Evolutionary conservation across 2,329 filamentous ascomycete genomes (phyloP).

Genomic region (Dothistroma septosporum): DNA sequence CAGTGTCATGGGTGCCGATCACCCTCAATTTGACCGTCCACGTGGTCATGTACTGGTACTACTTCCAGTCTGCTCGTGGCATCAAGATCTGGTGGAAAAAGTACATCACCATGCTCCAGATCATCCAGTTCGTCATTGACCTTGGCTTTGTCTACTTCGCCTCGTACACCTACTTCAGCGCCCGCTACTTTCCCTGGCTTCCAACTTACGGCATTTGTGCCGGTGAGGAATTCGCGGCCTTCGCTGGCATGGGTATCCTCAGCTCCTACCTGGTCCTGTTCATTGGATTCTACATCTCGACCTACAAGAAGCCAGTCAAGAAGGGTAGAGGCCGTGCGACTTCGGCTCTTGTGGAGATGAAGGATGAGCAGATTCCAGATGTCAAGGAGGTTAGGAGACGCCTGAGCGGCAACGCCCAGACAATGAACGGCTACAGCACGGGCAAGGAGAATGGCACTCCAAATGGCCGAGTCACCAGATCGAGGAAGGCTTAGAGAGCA

Average conservation of each 20-base stretch:
- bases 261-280: slow-evolving; percentile 96
- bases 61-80: slow-evolving; percentile 96
- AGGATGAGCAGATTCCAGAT: slow-evolving; percentile 62
- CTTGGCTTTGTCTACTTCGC: slow-evolving; percentile 98
- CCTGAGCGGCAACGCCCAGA: slow-evolving; percentile 43
- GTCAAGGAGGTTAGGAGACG: slow-evolving; percentile 50
- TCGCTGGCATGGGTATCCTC: slow-evolving; percentile 85
- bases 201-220: slow-evolving; percentile 84
- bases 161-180: slow-evolving; percentile 97
- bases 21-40: slow-evolving; percentile 89
- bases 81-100: slow-evolving; percentile 99
- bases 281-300: slow-evolving; percentile 98
- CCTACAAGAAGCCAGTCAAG: slow-evolving; percentile 80
- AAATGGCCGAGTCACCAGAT: slow-evolving; percentile 61
- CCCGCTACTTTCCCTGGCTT: slow-evolving; percentile 79
- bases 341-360: slow-evolving; percentile 81
- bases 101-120: slow-evolving; percentile 97
- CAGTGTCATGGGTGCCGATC: slow-evolving; percentile 94
- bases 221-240: slow-evolving; percentile 93
- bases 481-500: slow-evolving; percentile 61
- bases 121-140: slow-evolving; percentile 94
- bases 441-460: slow-evolving; percentile 44
- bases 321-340: slow-evolving; percentile 72
- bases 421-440: slow-evolving; percentile 31
- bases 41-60: slow-evolving; percentile 99